Conservation (phyloP, 768 basidiomycete species). For the Auricularia sp. region DNA sequence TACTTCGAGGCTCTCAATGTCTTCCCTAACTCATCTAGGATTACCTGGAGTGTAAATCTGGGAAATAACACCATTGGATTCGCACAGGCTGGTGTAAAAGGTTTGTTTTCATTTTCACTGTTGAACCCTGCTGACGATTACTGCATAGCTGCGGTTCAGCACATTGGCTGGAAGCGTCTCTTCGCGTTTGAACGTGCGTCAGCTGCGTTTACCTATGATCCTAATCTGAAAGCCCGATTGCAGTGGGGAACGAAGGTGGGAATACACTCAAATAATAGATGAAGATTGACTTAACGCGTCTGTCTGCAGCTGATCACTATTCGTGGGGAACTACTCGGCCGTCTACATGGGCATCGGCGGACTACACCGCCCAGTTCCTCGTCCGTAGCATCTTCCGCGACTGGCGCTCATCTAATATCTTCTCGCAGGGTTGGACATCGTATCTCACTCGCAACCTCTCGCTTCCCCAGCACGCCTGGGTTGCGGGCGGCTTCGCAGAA, state of each 20-base stretch:
- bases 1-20: constrained; percentile 19
- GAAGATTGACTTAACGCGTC: too few relatives aligned
- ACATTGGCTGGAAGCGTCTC: constrained; percentile 18
- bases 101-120: neutral
- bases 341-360: constrained; percentile 13
- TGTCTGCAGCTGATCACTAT: constrained; percentile 17
- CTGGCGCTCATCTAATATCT: neutral
- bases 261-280: too few relatives aligned
- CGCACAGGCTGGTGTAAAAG: constrained; percentile 10
- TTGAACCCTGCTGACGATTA: constrained; percentile 6
- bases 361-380: constrained; percentile 18
- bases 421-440: constrained; percentile 17
- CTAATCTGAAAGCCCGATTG: neutral
- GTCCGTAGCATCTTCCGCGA: constrained; percentile 5
- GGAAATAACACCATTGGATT: constrained; percentile 21
- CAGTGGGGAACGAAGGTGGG: neutral
- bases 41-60: constrained; percentile 22
- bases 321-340: constrained; percentile 13
- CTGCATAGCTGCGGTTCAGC: constrained; percentile 16
- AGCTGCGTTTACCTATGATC: neutral
- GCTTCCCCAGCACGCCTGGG: constrained; percentile 13
- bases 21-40: constrained; percentile 16
- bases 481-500: constrained; percentile 16
- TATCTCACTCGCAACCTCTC: constrained; percentile 13
- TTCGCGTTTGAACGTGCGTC: constrained; percentile 19